A percentile compares a stretch with the other conserved stretches of the same genome.
Conservation (phyloP, 2,329 filamentous ascomycete genomes). For the Parastagonospora avenae region DNA sequence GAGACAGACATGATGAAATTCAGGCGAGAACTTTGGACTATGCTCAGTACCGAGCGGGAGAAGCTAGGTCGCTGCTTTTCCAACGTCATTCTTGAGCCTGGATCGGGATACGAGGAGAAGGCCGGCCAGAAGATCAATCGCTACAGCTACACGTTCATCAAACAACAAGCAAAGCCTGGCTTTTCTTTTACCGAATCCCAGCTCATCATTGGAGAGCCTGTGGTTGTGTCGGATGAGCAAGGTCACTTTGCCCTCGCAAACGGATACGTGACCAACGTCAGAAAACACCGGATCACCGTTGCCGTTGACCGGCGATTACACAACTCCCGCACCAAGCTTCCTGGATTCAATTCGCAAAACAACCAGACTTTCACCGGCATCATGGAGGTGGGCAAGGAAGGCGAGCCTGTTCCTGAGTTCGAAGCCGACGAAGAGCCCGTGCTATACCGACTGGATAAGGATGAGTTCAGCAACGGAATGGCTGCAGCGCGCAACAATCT, state of each 20-base stretch:
- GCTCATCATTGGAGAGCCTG: conserved; percentile 82
- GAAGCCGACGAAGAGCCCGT: conserved; percentile 60
- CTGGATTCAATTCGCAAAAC: conserved; percentile 73
- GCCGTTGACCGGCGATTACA: conserved; percentile 90
- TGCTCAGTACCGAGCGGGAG: conserved; percentile 87
- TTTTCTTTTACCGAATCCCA: conserved; percentile 94
- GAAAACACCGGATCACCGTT: conserved; percentile 77
- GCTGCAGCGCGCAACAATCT: conserved; percentile 92
- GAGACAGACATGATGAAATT: conserved; percentile 88
- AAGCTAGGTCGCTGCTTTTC: conserved; percentile 88
- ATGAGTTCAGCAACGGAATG: conserved; percentile 99
- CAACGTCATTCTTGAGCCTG: conserved; percentile 81
- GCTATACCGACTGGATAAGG: conserved; percentile 89
- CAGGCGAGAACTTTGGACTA: conserved; percentile 91
- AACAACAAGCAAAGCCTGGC: conserved; percentile 62
- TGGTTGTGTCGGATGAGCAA: conserved; percentile 94
- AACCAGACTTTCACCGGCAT: conserved; percentile 92
- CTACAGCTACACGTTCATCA: conserved; percentile 83
- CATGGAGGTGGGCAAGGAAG: conserved; percentile 77
- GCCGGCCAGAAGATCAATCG: conserved; percentile 85
- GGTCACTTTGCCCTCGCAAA: conserved; percentile 95
- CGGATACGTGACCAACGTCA: conserved; percentile 82
- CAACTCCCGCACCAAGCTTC: conserved; percentile 76
- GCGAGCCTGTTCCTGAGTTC: conserved; percentile 24
- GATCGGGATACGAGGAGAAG: conserved; percentile 71